Conservation (phyloP, 73 alveolate species). For the Uronychia binucleata region DNA sequence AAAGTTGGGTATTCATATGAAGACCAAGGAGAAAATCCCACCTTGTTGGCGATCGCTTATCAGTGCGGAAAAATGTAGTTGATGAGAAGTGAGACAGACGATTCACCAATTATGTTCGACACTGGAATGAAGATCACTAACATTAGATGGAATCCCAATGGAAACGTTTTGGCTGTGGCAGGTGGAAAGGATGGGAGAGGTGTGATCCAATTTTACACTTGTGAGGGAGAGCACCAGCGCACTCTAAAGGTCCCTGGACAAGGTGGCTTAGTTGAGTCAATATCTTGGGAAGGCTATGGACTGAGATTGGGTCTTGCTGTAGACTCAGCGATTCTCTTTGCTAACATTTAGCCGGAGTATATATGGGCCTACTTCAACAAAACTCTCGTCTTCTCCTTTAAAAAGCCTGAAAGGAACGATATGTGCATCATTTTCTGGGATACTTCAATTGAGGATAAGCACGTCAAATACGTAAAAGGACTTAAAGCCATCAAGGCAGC, state of each 20-base stretch:
- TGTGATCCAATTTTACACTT: conserved; percentile 87
- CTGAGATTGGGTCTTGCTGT: conserved; percentile 97
- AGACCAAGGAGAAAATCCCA: conserved; percentile 49
- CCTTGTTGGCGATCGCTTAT: conserved; percentile 79
- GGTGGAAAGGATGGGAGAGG: conserved; percentile 85
- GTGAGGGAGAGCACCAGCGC: conserved; percentile 91
- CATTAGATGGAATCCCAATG: conserved; percentile 83
- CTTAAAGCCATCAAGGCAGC: conserved; percentile 67
- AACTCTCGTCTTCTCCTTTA: conserved; percentile 96
- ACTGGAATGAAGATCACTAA: conserved; percentile 75
- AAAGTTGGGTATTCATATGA: conserved; percentile 71
- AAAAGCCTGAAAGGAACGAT: conserved; percentile 94
- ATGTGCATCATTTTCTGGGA: conserved; percentile 99
- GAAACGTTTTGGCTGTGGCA: conserved; percentile 79
- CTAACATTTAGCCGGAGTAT: conserved; percentile 94
- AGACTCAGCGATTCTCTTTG: conserved; percentile 92
- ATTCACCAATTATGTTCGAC: conserved; percentile 79
- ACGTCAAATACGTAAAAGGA: conserved; percentile 80
- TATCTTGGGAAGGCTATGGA: conserved; percentile 98
- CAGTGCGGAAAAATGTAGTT: conserved; percentile 93
- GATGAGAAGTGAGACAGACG: conserved; percentile 93
- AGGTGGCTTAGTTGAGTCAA: conserved; percentile 78
- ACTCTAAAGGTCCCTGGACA: conserved; percentile 78
- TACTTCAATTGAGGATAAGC: conserved; percentile 79
- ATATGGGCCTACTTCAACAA: conserved; percentile 97